phyloP scores from a whole-genome alignment of 164 flowering plant genomes.

The Dillenia turbinata region DNA sequence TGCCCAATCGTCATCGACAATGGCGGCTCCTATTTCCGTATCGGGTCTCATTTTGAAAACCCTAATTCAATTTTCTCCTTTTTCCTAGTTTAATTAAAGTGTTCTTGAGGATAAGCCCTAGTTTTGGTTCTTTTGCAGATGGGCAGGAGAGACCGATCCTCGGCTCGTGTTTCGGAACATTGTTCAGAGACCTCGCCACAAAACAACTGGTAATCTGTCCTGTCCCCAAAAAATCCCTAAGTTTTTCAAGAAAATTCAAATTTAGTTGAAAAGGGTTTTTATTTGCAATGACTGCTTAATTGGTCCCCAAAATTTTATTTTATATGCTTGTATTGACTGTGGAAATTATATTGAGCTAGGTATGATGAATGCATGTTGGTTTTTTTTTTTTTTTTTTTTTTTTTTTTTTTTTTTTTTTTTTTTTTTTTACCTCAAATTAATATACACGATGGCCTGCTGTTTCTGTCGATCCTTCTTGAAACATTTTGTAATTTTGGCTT shows the following conservation, averaged over 20 bases:
- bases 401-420: no score
- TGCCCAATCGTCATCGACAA: constrained; percentile 75
- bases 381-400: no score
- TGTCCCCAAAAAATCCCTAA: not conserved
- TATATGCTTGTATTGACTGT: no score
- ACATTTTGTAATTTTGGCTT: no score
- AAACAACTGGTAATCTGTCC: constrained; percentile 42
- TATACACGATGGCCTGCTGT: no score
- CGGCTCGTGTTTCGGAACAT: constrained; percentile 70
- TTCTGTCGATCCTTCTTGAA: no score
- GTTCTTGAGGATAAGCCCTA: not conserved
- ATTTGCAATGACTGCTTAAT: not conserved
- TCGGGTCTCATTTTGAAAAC: constrained; percentile 46
- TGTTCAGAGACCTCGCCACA: constrained; percentile 78
- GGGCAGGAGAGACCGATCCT: constrained; percentile 76
- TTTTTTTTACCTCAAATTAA: no score
- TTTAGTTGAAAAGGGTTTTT: not conserved
- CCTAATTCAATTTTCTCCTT: constrained; percentile 15
- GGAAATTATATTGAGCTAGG: no score
- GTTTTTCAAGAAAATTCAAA: not conserved
- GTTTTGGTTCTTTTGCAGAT: constrained; percentile 28
- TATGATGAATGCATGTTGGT: no score
- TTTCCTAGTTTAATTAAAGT: not conserved
- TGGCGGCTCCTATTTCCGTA: constrained; percentile 74
- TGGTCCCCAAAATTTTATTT: not conserved